Evolutionary conservation across 306 rosid species (phyloP).

Genomic region (Aeschynomene evenia): DNA sequence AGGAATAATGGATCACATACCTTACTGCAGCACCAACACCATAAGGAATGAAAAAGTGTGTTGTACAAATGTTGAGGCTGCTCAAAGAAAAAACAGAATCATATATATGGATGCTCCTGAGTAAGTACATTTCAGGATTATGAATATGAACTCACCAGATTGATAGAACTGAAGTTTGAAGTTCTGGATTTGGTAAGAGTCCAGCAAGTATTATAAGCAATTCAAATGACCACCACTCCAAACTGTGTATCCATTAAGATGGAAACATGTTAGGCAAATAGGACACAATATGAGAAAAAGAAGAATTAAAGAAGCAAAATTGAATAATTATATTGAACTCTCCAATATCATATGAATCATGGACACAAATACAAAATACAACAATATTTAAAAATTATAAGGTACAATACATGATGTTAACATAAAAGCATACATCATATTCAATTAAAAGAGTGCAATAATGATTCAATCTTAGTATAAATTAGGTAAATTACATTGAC

Average conservation of each 20-base stretch:
- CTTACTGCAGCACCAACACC: slow-evolving; percentile 48
- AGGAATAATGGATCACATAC: slow-evolving; percentile 29
- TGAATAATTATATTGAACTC: neutral
- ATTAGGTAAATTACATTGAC: no score
- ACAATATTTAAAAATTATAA: no score
- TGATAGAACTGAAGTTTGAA: slow-evolving; percentile 55
- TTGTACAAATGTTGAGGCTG: slow-evolving; percentile 38
- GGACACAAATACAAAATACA: no score
- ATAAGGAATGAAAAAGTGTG: slow-evolving; percentile 40
- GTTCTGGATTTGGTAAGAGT: slow-evolving; percentile 38
- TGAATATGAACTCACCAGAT: slow-evolving; percentile 34
- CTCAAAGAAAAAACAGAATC: neutral
- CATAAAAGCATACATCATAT: no score
- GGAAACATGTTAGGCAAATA: neutral
- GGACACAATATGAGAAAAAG: neutral
- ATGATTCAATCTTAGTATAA: no score
- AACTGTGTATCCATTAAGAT: slow-evolving; percentile 30
- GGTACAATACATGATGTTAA: no score
- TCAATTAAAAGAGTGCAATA: no score
- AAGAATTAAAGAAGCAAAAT: neutral
- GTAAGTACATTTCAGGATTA: neutral
- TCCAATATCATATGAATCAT: no score
- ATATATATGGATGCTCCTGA: neutral
- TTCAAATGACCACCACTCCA: slow-evolving; percentile 58
- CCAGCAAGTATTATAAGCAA: slow-evolving; percentile 49